Evolutionary conservation across 2,329 filamentous ascomycete species (phyloP).

Genomic region (Alternaria solani): DNA sequence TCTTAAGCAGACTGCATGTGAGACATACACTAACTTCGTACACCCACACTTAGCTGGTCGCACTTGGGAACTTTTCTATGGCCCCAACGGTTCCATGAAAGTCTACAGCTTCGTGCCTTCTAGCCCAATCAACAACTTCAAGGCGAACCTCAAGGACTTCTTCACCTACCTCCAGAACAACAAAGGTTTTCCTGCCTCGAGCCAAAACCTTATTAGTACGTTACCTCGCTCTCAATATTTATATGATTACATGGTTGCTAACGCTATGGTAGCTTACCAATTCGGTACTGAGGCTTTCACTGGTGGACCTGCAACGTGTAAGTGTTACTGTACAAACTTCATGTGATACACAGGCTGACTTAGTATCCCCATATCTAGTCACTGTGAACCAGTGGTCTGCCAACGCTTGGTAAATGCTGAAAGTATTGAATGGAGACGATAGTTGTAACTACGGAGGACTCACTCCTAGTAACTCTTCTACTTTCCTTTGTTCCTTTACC

Average conservation of each 20-base stretch:
- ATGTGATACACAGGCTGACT: too few species aligned
- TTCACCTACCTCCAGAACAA: slow-evolving; percentile 60
- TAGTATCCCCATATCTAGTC: background rate
- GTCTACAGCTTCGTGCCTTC: slow-evolving; percentile 67
- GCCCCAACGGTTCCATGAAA: slow-evolving; percentile 64
- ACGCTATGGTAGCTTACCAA: slow-evolving; percentile 25
- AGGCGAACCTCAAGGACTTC: slow-evolving; percentile 65
- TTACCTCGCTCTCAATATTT: background rate
- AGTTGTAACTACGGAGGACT: too few species aligned
- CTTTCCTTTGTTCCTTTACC: too few species aligned
- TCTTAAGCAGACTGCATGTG: background rate
- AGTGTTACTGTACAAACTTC: too few species aligned
- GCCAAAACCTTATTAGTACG: slow-evolving; percentile 36
- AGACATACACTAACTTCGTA: background rate
- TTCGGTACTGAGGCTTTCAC: slow-evolving; percentile 38
- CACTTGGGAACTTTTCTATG: slow-evolving; percentile 65
- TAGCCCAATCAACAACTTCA: slow-evolving; percentile 57
- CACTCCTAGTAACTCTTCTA: too few species aligned
- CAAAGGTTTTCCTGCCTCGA: slow-evolving; percentile 52
- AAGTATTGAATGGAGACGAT: background rate
- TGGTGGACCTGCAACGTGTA: slow-evolving; percentile 28
- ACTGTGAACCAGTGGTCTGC: slow-evolving; percentile 27
- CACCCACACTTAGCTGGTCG: slow-evolving; percentile 42
- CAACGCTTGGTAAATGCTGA: slow-evolving; percentile 11
- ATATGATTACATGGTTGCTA: background rate